Base-by-base conservation (phyloP, 805 yeast genomes). In the Spathaspora girioi region DNA sequence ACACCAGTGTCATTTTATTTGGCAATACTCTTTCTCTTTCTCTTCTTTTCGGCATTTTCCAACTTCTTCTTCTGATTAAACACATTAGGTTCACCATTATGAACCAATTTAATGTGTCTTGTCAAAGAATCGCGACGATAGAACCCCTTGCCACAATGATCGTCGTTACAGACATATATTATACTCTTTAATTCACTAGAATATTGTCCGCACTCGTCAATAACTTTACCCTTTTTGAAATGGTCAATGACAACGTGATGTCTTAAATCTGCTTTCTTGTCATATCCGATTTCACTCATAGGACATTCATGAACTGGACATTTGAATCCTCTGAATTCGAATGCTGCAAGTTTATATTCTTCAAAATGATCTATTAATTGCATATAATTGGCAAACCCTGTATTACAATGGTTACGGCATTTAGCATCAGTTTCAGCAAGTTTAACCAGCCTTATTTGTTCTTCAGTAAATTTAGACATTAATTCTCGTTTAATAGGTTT, bases 101-200 rank as follows among this genome's bases (percentile, higher is more conserved):
- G 86, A 12, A 80, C 84, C 52, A 81, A 66, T 47, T 73, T 72
- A 27, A 69, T 69, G 57, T 83, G 88, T 55, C 87, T 70, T 43
- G 69, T 73, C 50, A 76, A 69, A 1, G 85, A 77, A 60, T 83
- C 87, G 49, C 73, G 75, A 47, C 87, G 66, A 54, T 75, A 75
- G 58, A 82, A 82, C 7, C 57, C 59, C 54, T 77, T 79, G 9
- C 71, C 74, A 56, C 87, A 83, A 23, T 63, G 59, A 18, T 53
- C 58, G 15, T 56, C 51, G 17, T 53, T 48, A 45, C 65, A 61
- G 15, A 50, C 52, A 46, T 55, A 59, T n/a, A 61, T 54, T 47
- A 54, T 48, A 23, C 43, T 50, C 42, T 50, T 54, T 45, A 53
- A 54, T 46, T 49, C 52, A 6, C 19, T 18, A 29, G 45, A 32